phyloP scores from a whole-genome alignment of 345 rosid genomes.

The Syzygium aqueum region DNA sequence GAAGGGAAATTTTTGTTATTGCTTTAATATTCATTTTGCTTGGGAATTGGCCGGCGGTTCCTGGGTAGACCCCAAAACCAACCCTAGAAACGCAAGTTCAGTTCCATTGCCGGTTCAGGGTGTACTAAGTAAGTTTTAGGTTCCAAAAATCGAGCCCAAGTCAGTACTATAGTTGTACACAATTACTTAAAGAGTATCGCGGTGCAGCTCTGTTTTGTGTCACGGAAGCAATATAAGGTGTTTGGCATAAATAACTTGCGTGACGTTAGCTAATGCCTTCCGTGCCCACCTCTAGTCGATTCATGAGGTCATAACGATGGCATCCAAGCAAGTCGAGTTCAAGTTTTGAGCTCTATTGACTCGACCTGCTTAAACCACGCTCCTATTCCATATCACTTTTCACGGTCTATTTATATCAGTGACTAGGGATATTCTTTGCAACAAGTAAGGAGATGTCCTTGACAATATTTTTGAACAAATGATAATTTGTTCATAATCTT shows the following conservation, averaged over 20 bases:
- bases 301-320: not conserved
- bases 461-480: not conserved
- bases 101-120: too few relatives aligned
- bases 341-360: not conserved
- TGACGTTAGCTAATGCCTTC: fast-evolving
- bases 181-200: not conserved
- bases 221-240: not conserved
- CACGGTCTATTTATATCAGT: fast-evolving
- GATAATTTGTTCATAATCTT: not conserved
- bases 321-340: not conserved
- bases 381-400: not conserved
- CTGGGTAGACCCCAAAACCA: too few relatives aligned
- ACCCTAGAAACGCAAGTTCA: too few relatives aligned
- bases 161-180: not conserved
- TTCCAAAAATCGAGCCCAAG: not conserved
- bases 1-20: too few relatives aligned
- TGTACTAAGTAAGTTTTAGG: too few relatives aligned
- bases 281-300: fast-evolving
- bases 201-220: not conserved
- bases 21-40: too few relatives aligned
- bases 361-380: too few relatives aligned
- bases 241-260: not conserved
- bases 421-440: not conserved
- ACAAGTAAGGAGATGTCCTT: not conserved
- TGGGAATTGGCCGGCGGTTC: too few relatives aligned